Percentiles rank a stretch among this genome's conserved stretches.
phyloP scores from a whole-genome alignment of 2,329 filamentous ascomycete genomes.

The Sporothrix protearum region DNA sequence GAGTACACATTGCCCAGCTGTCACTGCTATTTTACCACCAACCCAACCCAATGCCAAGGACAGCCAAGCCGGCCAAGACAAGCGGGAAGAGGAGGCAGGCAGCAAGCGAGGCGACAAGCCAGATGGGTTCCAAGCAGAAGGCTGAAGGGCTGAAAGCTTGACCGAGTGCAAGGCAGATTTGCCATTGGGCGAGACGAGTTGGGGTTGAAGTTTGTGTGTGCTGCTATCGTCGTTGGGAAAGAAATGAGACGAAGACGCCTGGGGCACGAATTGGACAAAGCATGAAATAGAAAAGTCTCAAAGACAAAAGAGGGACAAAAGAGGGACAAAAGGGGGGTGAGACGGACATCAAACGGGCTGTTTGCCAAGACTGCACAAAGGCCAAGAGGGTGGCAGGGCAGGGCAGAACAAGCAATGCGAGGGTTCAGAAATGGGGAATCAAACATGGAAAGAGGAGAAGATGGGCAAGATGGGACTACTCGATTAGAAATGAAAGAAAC shows the following conservation, averaged over 20 bases:
- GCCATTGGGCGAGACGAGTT: not conserved
- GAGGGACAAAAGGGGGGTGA: slow-evolving; percentile 7
- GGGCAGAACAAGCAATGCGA: slow-evolving; percentile 13
- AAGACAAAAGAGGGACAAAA: not conserved
- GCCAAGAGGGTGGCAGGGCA: slow-evolving; percentile 5
- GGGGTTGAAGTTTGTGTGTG: not conserved
- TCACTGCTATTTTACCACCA: not conserved
- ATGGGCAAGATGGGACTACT: not conserved
- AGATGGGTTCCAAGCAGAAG: not conserved
- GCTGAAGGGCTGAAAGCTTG: slow-evolving; percentile 15
- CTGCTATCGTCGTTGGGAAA: not conserved
- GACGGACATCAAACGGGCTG: slow-evolving; percentile 13
- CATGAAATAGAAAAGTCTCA: not conserved
- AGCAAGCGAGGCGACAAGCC: not conserved
- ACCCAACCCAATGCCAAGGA: slow-evolving; percentile 13
- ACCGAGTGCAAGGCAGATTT: not conserved
- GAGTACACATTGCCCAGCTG: not conserved
- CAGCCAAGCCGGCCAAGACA: slow-evolving; percentile 23
- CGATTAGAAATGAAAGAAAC: not conserved
- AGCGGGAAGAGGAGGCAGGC: not conserved
- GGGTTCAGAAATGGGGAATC: slow-evolving; percentile 7
- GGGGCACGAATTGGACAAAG: not conserved
- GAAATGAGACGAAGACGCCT: not conserved
- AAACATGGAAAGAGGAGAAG: not conserved
- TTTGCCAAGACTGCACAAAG: not conserved